Conservation (phyloP, 192 early-diverging fungal genomes). For the Bifiguratus adelaidae region DNA sequence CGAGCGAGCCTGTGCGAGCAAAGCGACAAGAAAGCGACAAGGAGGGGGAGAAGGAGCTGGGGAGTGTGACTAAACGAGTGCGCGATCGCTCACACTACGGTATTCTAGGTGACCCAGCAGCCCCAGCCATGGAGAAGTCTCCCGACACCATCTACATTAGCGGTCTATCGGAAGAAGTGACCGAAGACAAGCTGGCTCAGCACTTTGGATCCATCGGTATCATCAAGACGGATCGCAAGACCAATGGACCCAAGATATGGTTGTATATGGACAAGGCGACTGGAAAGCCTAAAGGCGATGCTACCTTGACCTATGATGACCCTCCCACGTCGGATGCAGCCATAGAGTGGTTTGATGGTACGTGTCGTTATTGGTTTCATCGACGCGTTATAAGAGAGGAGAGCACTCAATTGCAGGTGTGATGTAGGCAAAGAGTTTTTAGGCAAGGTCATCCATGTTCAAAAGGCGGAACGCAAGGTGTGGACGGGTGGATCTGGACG, state of each 20-base stretch:
- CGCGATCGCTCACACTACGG: no score
- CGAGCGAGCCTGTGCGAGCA: no score
- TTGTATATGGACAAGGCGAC: conserved; percentile 57
- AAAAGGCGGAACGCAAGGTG: conserved; percentile 46
- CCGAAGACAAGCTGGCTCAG: conserved; percentile 48
- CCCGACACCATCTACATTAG: conserved; percentile 64
- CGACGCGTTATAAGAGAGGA: background rate
- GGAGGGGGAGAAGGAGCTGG: no score
- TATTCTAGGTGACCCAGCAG: no score
- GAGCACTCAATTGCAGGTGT: background rate
- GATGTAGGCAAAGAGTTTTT: conserved; percentile 35
- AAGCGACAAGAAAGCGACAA: no score
- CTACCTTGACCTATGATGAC: conserved; percentile 70
- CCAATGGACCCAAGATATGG: conserved; percentile 55
- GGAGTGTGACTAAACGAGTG: no score
- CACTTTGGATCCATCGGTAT: conserved; percentile 60
- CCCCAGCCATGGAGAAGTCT: conserved; percentile 8
- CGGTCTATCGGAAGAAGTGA: conserved; percentile 43
- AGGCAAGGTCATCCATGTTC: conserved; percentile 45
- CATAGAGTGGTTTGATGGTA: conserved; percentile 65
- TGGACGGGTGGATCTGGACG: conserved; percentile 25
- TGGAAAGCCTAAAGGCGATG: conserved; percentile 60
- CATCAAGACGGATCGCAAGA: conserved; percentile 58
- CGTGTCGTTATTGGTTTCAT: conserved; percentile 5
- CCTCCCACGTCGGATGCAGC: conserved; percentile 56